Evolutionary conservation across 116 monocot genomes (phyloP), one percentile per base, ranked within the genome.

Genomic region (Posidonia oceanica): DNA sequence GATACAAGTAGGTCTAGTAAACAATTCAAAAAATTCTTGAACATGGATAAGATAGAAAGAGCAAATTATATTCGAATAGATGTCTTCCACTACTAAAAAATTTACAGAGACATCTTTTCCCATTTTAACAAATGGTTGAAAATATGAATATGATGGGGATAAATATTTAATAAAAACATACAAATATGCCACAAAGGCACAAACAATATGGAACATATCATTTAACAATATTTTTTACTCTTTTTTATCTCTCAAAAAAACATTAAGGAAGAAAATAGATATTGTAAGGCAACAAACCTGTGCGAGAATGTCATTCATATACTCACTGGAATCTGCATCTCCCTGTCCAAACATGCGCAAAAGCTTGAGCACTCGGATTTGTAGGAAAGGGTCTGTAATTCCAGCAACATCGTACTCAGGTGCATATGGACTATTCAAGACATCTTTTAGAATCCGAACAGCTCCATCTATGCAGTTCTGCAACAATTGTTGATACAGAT

Each of bases 281-380:
- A 54, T 29, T 15, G 36, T 67, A 67, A 12, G 14, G 21, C 10
- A 82, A 69, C 69, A 71, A 15, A 92, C 97, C 85, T 98, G 97
- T 1, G 97, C 97, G 79, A 98, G 97, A 90, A 98, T 91, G 78
- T 96, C 96, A 83, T 96, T 96, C 76, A 96, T 89, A 75, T 72
- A 83, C 74, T 98, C 98, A 73, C 93, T 87, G 64, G 84, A 74
- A 76, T 93, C 93, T 56, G 83, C 80, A 86, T 98, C 98, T 70
- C 81, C 93, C 61, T 92, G 89, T 54, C 90, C 93, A 71, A 98
- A 63, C 69, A 86, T 74, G 12, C 80, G 85, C 87, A 97, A 77
- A 37, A 92, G 85, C 63, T 73, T 89, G 78, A 97, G 89, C 55
- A 89, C 82, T 69, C 89, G 80, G 48, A 93, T 90, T 51, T 93